Evolutionary conservation across 306 rosid species (phyloP).

Genomic region (Malus asiatica): DNA sequence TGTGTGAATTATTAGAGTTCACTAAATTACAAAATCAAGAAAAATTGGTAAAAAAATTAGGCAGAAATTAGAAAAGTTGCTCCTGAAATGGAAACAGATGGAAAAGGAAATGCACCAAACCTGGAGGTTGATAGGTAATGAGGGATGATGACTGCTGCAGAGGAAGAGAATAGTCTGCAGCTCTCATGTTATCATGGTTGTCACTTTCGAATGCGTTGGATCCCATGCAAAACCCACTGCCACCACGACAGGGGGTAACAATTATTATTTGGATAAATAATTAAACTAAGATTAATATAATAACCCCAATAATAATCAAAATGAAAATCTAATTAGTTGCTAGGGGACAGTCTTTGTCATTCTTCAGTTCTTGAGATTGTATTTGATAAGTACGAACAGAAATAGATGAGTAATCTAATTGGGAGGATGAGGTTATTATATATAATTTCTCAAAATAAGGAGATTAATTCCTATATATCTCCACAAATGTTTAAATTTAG

Average conservation of each 20-base stretch:
- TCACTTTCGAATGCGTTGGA: conserved; percentile 31
- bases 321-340: background rate
- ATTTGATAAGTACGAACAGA: background rate
- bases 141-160: conserved; percentile 13
- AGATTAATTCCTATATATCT: background rate
- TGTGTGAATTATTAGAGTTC: conserved; percentile 10
- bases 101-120: conserved; percentile 33
- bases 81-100: background rate
- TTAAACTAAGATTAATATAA: background rate
- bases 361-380: background rate
- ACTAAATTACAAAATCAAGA: conserved; percentile 2
- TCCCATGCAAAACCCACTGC: conserved; percentile 31
- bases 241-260: background rate
- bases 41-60: background rate
- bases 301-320: background rate
- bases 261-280: background rate
- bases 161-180: conserved; percentile 29
- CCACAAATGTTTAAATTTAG: background rate
- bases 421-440: background rate
- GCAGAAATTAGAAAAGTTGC: conserved; percentile 14
- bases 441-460: background rate
- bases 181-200: conserved; percentile 10
- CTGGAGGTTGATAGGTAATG: conserved; percentile 28
- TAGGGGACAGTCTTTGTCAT: background rate
- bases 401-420: background rate